Evolutionary conservation across 306 rosid species (phyloP), one percentile per base, ranked within the genome.

Genomic region (Gastrolobium villosum): DNA sequence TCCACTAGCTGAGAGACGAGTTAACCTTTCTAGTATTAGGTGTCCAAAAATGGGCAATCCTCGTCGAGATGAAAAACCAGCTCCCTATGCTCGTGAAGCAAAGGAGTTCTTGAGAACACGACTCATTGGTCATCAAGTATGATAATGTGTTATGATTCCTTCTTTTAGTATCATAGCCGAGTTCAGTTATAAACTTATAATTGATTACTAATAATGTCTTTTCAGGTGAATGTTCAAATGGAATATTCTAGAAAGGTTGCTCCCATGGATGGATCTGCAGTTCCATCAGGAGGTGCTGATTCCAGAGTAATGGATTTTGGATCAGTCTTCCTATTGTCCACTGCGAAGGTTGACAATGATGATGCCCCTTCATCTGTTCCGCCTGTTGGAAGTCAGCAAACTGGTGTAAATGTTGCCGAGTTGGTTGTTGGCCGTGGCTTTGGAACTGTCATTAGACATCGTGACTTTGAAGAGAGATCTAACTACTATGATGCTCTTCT

Each of bases 81-180:
- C 98, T 45, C 93, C 99, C 49, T 93, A 96, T 86, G 99, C 99
- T 55, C 97, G 99, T 52, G 99, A 96, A 86, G 99, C 99, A 81
- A 96, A 91, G 85, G 99, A 96, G 82, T 90, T 96, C 74, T 86
- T 96, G 80, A 90, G 99, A 85, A 89, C 94, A 31, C 96, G 98
- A 48, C 94, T 96, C 64, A 82, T 96, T 81, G 99, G 97, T 54
- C 90, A 67, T 66, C 98, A 93, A 82, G 99, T 96, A 90, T 66
- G 94, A 70, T 62, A 65, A 74, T 37, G 50, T 56, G 49, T 36
- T 61, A 11, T 76, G 34, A 74, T 49, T 49, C 34, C 49, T 78
- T 77, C 70, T 54, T 49, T 54, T 79, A 13, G 66, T 79, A 60
- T 62, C 55, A 64, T n/a, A 49, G 49, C 5, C 31, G 57, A 72